Percentiles rank a stretch among this genome's conserved stretches.
phyloP scores from a whole-genome alignment of 75 land plant species.

The Pinus tabuliformis region DNA sequence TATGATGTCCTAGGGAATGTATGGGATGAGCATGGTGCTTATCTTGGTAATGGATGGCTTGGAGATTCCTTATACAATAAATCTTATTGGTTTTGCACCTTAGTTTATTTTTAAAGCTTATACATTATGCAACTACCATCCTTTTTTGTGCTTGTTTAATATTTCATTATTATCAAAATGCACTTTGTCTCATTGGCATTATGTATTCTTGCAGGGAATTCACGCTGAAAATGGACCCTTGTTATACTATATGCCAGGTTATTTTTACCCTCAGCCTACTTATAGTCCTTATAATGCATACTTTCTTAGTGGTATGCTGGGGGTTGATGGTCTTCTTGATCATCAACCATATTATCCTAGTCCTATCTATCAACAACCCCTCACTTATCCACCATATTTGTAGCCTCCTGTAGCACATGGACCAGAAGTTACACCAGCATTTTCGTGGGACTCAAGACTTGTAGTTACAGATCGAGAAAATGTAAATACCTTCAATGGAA shows the following conservation, averaged over 20 bases:
- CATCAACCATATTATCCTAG: conserved; percentile 28
- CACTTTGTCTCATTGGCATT: background rate
- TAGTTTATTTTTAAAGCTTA: no score
- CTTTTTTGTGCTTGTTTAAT: background rate
- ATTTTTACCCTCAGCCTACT: conserved; percentile 16
- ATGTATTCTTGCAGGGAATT: conserved; percentile 20
- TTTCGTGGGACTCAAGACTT: conserved; percentile 24
- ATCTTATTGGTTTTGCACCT: background rate
- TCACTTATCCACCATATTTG: conserved; percentile 18
- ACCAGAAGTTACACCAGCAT: conserved; percentile 24
- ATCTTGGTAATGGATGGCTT: conserved; percentile 18
- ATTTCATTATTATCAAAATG: background rate
- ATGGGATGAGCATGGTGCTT: conserved; percentile 29
- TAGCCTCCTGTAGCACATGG: conserved; percentile 28
- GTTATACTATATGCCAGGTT: conserved; percentile 23
- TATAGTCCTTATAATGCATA: conserved; percentile 27
- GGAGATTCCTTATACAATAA: conserved; percentile 38
- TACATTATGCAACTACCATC: no score
- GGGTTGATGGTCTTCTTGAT: conserved; percentile 29
- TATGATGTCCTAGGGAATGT: conserved; percentile 17
- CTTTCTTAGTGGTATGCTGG: conserved; percentile 22
- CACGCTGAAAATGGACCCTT: conserved; percentile 49
- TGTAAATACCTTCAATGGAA: conserved; percentile 9
- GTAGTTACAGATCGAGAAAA: conserved; percentile 20
- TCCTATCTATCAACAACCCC: conserved; percentile 17